Evolutionary conservation across 148 eudicot genomes (phyloP), one percentile per base, ranked within the genome.

Genomic region (Rhododendron henanense): DNA sequence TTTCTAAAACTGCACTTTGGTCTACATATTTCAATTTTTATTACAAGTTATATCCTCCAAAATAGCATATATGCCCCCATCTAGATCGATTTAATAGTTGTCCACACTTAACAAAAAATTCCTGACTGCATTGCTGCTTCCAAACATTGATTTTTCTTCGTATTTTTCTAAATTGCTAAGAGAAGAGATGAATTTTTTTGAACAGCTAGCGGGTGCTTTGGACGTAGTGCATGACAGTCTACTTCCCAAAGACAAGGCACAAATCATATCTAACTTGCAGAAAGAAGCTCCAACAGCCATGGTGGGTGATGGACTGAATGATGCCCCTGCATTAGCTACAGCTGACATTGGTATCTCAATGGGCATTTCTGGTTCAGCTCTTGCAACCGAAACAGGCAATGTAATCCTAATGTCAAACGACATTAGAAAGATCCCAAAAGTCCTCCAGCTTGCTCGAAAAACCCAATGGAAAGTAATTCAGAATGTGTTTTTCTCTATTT

Each of bases 251-350:
- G 93, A 94, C 86, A 97, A 97, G 86, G 95, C 95, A 37, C 90
- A 87, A 57, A 91, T 93, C 21, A 91, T 97, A 39, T 86, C 90
- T 41, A 91, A 87, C 21, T 94, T 91, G 83, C 93, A 95, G 85
- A 90, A 86, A 31, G 87, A 88, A 81, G 87, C 90, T 0, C 88
- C 88, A 1, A 94, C 98, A 15, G 98, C 98, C 23, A 97, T 97
- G 99, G 92, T 97, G 23, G 99, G 99, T 14, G 99, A 97, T 61
- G 99, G 99, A 33, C 87, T 97, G n/a, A 97, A 97, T 47, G 99
- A 97, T 75, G 98, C 98, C 31, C 97, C 98, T 16, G 99, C 99
- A 18, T 89, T 97, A 83, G 98, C 98, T 33, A 94, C 98, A 31
- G 98, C 99, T 1, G 92, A 95, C 79, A 88, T 95, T 6, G 99